Evolutionary conservation across 495 filamentous ascomycete genomes (phyloP), one percentile per base, ranked within the genome.

Genomic region (Diplogelasinospora grovesii): DNA sequence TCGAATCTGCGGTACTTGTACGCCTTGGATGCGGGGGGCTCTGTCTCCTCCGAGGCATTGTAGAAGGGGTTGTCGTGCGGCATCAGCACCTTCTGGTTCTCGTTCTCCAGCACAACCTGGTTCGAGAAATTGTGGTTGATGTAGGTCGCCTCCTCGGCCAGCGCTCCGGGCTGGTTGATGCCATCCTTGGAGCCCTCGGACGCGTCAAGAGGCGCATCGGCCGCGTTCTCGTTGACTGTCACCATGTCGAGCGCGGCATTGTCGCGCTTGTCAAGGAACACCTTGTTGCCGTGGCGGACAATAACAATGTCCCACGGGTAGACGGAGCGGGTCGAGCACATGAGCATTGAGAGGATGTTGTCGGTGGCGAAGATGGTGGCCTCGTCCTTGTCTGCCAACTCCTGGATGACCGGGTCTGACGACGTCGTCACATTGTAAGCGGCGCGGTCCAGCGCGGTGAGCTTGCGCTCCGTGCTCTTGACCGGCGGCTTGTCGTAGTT

Each of bases 101-200:
- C 75, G 46, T 71, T 82, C 69, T 98, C 92, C 48, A 78, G 63
- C 43, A 97, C 87, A 36, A 87, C 86, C 73, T 97, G 92, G 63
- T 92, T 82, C 25, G 86, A 83, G 57, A 98, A 97, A 70, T 96
- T 94, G 75, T 97, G 89, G 76, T 97, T 98, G 81, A 98, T 98
- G 70, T 94, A 90, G 20, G 92, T 98, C 19, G 92, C 92, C 64
- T 98, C 92, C 61, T 96, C 81, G 48, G 90, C 89, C 15, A 98
- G 78, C 20, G 92, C 87, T 31, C 71, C 68, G 10, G 92, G 92
- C 44, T 85, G 86, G 73, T 98, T 98, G 65, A 98, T 87, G 38
- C 77, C 66, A 47, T 98, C 92, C 65, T 94, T 93, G 70, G 89
- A 93, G 54, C 88, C 82, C 53, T 98, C 92, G 23, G 86, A 78